Evolutionary conservation across 2,329 filamentous ascomycete species (phyloP).

Genomic region (Aspergillus arachidicola): DNA sequence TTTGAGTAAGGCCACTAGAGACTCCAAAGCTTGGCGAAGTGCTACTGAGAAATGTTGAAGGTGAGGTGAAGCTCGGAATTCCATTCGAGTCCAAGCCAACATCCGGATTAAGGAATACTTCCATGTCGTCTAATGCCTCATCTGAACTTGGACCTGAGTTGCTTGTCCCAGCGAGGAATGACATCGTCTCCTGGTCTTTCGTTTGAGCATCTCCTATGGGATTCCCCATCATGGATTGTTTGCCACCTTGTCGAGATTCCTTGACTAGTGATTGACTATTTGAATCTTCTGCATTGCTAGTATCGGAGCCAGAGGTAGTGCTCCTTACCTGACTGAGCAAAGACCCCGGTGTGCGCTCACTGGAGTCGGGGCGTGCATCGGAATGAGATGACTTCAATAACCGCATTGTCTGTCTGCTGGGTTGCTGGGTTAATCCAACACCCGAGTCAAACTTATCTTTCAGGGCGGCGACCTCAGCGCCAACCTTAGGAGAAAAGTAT

Average conservation of each 20-base stretch:
- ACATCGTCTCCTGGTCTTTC: conserved; percentile 11
- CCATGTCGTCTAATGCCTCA: conserved; percentile 13
- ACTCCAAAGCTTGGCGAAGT: conserved; percentile 14
- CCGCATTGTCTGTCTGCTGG: conserved; percentile 21
- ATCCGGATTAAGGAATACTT: conserved; percentile 23
- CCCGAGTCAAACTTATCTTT: conserved; percentile 27
- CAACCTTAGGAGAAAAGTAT: conserved; percentile 9
- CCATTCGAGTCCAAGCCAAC: conserved; percentile 7
- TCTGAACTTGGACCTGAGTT: neutral
- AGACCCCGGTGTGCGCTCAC: conserved; percentile 1
- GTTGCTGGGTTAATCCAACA: conserved; percentile 23
- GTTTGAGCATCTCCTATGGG: conserved; percentile 2
- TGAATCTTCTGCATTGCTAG: conserved; percentile 7
- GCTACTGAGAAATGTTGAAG: conserved; percentile 6
- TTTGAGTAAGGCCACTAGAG: conserved; percentile 2
- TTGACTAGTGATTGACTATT: conserved; percentile 8
- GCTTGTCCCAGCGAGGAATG: conserved; percentile 10
- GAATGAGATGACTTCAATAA: conserved; percentile 16
- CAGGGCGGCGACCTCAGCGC: conserved; percentile 8
- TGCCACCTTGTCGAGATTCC: conserved; percentile 1
- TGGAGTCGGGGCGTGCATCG: conserved; percentile 10
- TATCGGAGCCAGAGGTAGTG: conserved; percentile 14
- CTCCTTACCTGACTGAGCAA: conserved; percentile 12
- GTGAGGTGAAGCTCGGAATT: conserved; percentile 19
- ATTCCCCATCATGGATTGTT: conserved; percentile 7